These are phyloP conservation scores for Ettlia oleoabundans DNA, from an alignment of 139 green algal species.

Conservation along the genomic window DNA sequence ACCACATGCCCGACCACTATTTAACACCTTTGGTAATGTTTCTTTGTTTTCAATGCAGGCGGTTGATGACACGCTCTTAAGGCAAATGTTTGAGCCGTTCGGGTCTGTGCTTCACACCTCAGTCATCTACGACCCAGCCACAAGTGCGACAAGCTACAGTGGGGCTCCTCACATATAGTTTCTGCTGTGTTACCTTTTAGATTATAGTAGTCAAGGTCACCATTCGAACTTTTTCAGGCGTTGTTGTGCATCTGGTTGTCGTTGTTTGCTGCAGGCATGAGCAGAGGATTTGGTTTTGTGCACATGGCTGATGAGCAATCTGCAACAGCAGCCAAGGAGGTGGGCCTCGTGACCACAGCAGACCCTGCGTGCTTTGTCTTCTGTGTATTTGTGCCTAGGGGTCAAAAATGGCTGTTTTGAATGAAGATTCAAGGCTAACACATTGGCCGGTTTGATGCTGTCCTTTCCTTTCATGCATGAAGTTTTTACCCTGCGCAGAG, in stretches of 20 bases:
- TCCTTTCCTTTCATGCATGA: too few relatives aligned
- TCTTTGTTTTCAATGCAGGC: conserved; percentile 23
- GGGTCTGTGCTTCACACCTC: conserved; percentile 68
- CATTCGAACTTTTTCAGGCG: too few relatives aligned
- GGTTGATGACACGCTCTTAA: conserved; percentile 60
- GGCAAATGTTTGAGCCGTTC: conserved; percentile 78
- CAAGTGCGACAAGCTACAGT: not conserved
- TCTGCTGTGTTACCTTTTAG: too few relatives aligned
- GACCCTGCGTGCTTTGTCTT: not conserved
- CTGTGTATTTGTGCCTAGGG: not conserved
- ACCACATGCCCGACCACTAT: not conserved
- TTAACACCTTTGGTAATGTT: not conserved
- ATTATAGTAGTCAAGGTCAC: too few relatives aligned
- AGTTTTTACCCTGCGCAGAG: too few relatives aligned
- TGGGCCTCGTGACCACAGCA: not conserved
- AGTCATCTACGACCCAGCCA: conserved; percentile 50
- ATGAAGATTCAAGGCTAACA: too few relatives aligned
- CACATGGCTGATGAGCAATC: conserved; percentile 74
- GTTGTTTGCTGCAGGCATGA: not conserved
- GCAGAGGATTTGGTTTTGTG: conserved; percentile 88
- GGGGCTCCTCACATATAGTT: not conserved
- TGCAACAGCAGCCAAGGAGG: conserved; percentile 59
- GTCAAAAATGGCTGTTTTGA: too few relatives aligned
- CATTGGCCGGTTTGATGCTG: too few relatives aligned
- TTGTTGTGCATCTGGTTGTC: not conserved